These are phyloP conservation scores for Trifolium dubium DNA, from an alignment of 306 rosid species.

Conservation along the genomic window DNA sequence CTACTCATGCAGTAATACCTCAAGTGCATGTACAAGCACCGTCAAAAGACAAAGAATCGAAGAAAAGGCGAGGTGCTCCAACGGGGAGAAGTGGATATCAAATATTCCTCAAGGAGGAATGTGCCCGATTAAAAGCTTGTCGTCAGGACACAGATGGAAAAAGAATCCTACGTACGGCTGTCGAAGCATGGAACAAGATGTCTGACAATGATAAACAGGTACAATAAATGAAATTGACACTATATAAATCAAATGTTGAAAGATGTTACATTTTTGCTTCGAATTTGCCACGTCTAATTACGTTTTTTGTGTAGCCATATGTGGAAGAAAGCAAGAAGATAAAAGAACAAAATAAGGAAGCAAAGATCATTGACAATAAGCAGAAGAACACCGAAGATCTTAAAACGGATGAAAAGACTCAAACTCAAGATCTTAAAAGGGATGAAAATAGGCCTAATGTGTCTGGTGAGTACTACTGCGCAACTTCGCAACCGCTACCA, in stretches of 20 bases:
- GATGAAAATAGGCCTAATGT: constrained; percentile 11
- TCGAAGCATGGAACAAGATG: constrained; percentile 47
- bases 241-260: not conserved
- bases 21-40: constrained; percentile 20
- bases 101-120: constrained; percentile 52
- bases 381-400: not conserved
- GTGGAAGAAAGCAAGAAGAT: constrained; percentile 48
- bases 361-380: too few relatives aligned
- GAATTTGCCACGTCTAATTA: not conserved
- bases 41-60: constrained; percentile 31
- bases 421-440: not conserved
- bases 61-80: constrained; percentile 37
- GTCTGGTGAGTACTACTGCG: constrained; percentile 25
- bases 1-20: not conserved
- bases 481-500: constrained; percentile 41
- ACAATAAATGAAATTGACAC: constrained; percentile 9
- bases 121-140: constrained; percentile 45
- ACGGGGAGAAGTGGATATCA: constrained; percentile 41
- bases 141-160: constrained; percentile 2
- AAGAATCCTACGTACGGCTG: constrained; percentile 23
- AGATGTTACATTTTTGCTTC: not conserved
- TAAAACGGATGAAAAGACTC: not conserved
- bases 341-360: constrained; percentile 16
- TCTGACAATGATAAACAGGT: constrained; percentile 48
- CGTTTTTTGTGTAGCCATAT: constrained; percentile 46